Evolutionary conservation across 2,329 filamentous ascomycete species (phyloP), one percentile per base, ranked within the genome.

Genomic region (Fusarium penzigii): DNA sequence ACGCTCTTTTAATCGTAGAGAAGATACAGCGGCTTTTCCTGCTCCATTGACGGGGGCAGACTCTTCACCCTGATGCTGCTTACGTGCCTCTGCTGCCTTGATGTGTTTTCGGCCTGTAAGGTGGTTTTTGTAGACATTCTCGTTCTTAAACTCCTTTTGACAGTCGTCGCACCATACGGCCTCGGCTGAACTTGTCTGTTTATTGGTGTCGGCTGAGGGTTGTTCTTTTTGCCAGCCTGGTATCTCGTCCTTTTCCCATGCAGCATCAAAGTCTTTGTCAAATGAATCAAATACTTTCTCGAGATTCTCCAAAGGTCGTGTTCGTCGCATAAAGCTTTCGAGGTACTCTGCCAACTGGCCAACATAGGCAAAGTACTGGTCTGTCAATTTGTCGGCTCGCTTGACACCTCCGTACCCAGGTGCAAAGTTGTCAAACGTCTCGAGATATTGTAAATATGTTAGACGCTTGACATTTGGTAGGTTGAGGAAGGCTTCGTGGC

Each of bases 91-190:
- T 1, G 88, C 90, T 1, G 89, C 90, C 64, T 91, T 90, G 70
- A 93, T 84, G 70, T 99, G 94, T 70, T 97, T 99, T 74, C 96
- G 93, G 40, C 93, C 93, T 0, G 78, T 88, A 55, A 99, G 74
- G 70, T 99, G 94, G 38, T 84, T 86, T 64, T 92, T 92, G 78
- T 96, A 96, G 44, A 97, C 91, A 56, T 96, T 96, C 60, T 94
- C 86, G 65, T 97, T 97, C 66, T 90, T 92, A 75, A 97, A 99
- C 53, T 93, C 90, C 73, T 92, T 97, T 68, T 94, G 88, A 69
- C 94, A 99, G 57, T 92, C 92, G 6, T 87, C 80, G 66, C 94
- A 99, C 89, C 90, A 97, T 14, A 92, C 81, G 1, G 88, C 90
- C 47, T 91, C 87, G 1, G 65, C 78, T 66, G 67, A 66, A 49